phyloP scores from a whole-genome alignment of 805 yeast genomes.

The Candida xyloterini region DNA sequence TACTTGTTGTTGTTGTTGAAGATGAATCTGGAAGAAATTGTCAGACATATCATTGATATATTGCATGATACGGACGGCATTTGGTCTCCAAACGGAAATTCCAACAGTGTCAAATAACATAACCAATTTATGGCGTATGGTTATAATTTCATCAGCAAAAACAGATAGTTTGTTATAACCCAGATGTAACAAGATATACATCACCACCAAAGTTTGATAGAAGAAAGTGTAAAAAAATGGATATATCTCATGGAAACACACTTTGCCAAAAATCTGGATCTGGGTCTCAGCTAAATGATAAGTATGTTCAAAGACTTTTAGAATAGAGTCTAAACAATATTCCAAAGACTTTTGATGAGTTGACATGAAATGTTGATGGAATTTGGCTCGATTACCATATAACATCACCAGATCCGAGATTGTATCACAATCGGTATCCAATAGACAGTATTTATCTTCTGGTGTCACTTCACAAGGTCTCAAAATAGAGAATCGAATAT shows the following conservation, averaged over 20 bases:
- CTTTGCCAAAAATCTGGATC: slow-evolving; percentile 29
- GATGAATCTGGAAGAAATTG: slow-evolving; percentile 25
- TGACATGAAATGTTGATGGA: slow-evolving; percentile 49
- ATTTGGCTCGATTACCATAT: slow-evolving; percentile 49
- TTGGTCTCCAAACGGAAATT: slow-evolving; percentile 28
- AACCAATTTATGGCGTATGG: slow-evolving; percentile 29
- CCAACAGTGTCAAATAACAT: slow-evolving; percentile 30
- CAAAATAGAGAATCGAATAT: slow-evolving; percentile 30
- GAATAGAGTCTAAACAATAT: slow-evolving; percentile 37
- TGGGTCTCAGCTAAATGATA: slow-evolving; percentile 35
- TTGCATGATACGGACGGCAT: slow-evolving; percentile 31
- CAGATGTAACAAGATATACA: slow-evolving; percentile 46
- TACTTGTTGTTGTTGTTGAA: slow-evolving; percentile 8
- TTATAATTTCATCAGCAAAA: slow-evolving; percentile 26
- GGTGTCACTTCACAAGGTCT: slow-evolving; percentile 26
- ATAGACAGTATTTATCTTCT: slow-evolving; percentile 27
- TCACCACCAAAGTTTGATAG: slow-evolving; percentile 51
- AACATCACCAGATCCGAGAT: slow-evolving; percentile 44
- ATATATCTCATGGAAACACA: slow-evolving; percentile 36
- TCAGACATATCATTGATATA: slow-evolving; percentile 34
- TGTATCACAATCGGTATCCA: slow-evolving; percentile 36
- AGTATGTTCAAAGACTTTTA: slow-evolving; percentile 38
- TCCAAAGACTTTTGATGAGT: slow-evolving; percentile 36
- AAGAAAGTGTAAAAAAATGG: slow-evolving; percentile 49
- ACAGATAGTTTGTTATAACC: slow-evolving; percentile 33